Conservation (phyloP, 805 yeast genomes). For the Candida mattraensis region DNA sequence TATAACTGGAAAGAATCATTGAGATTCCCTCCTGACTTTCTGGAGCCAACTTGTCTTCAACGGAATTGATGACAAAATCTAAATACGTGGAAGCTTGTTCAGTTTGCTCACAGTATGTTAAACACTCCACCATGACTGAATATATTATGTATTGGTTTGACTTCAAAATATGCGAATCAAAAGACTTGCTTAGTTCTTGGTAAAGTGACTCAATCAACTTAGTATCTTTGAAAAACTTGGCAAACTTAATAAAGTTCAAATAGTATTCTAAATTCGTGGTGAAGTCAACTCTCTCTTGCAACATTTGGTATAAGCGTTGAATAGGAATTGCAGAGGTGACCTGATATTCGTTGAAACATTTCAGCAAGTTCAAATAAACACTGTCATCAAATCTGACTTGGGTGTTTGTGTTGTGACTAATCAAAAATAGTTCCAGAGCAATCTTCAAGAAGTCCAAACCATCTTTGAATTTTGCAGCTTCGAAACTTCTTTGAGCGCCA, state of each 20-base stretch:
- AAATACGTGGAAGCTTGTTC: constrained; percentile 54
- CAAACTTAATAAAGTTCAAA: constrained; percentile 39
- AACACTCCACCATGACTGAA: constrained; percentile 49
- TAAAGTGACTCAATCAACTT: constrained; percentile 40
- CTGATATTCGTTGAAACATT: constrained; percentile 29
- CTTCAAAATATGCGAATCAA: constrained; percentile 7
- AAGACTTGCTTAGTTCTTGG: constrained; percentile 28
- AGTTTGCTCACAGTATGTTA: constrained; percentile 50
- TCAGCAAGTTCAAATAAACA: constrained; percentile 24
- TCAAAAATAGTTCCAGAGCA: constrained; percentile 46
- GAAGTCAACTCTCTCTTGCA: constrained; percentile 14
- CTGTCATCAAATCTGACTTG: constrained; percentile 18
- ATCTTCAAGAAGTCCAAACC: constrained; percentile 50
- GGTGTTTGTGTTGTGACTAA: constrained; percentile 24
- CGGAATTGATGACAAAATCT: constrained; percentile 46
- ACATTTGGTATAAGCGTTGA: constrained; percentile 15
- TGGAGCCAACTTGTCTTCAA: constrained; percentile 12
- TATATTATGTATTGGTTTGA: constrained; percentile 49
- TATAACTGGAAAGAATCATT: constrained; percentile 26
- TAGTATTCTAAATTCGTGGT: constrained; percentile 30
- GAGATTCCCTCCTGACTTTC: constrained; percentile 16
- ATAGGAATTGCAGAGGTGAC: constrained; percentile 19
- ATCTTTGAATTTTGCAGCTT: constrained; percentile 36
- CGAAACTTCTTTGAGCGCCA: constrained; percentile 45
- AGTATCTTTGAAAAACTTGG: constrained; percentile 39